phyloP scores from a whole-genome alignment of 2,329 filamentous ascomycete species.

The Hypomyces rosellus region DNA sequence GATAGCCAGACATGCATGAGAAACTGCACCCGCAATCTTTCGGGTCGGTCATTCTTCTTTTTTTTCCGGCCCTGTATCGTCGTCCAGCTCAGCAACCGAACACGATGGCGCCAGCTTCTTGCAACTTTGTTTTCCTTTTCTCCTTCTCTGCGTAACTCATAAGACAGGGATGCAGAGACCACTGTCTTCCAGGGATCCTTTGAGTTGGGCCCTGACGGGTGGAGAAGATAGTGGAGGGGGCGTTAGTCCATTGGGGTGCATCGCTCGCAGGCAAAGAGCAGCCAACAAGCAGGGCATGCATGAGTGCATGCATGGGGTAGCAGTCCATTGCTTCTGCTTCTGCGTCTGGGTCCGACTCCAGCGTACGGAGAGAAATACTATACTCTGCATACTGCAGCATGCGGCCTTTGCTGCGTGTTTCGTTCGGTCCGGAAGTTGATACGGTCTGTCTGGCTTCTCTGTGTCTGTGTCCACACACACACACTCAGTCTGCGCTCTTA shows the following conservation, averaged over 20 bases:
- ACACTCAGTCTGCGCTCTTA: neutral
- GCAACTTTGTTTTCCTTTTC: neutral
- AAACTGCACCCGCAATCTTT: neutral
- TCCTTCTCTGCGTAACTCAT: neutral
- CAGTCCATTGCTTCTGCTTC: slow-evolving; percentile 5
- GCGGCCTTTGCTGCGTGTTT: slow-evolving; percentile 9
- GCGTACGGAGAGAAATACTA: neutral
- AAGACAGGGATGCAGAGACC: neutral
- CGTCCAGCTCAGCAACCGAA: neutral
- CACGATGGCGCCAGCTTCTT: neutral
- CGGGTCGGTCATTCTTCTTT: neutral
- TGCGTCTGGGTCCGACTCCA: too few relatives aligned
- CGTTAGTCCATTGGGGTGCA: slow-evolving; percentile 6
- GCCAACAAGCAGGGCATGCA: neutral
- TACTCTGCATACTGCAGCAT: too few relatives aligned
- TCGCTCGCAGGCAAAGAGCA: neutral
- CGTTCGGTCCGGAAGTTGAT: slow-evolving; percentile 9
- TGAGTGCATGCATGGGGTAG: slow-evolving; percentile 1
- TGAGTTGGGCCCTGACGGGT: neutral
- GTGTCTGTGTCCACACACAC: too few relatives aligned
- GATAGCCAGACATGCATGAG: neutral
- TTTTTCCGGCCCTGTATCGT: neutral
- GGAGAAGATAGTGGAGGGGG: neutral
- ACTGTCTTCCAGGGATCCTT: neutral
- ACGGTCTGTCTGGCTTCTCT: slow-evolving; percentile 1